Conservation (phyloP, 2,329 filamentous ascomycete genomes). For the Biscogniauxia sp. region DNA sequence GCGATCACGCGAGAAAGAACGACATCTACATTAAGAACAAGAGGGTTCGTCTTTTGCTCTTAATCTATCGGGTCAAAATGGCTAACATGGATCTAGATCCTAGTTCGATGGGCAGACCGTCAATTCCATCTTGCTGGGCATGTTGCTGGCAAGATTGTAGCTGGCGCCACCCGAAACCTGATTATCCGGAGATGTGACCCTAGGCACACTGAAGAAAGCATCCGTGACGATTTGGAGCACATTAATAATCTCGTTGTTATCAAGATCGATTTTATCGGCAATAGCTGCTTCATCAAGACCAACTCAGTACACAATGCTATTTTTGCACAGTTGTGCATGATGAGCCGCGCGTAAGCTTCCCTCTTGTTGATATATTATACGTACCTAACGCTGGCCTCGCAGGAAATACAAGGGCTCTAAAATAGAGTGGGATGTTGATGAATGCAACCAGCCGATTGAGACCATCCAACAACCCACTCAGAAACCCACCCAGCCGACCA, state of each 20-base stretch:
- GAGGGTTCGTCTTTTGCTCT: slow-evolving; percentile 49
- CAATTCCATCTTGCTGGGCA: slow-evolving; percentile 66
- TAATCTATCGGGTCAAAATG: background rate
- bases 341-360: slow-evolving; percentile 51
- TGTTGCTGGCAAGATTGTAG: slow-evolving; percentile 60
- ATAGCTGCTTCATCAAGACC: slow-evolving; percentile 66
- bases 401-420: slow-evolving; percentile 67
- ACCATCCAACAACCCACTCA: slow-evolving; percentile 9
- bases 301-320: slow-evolving; percentile 76
- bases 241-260: slow-evolving; percentile 77
- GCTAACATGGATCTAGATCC: slow-evolving; percentile 49
- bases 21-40: slow-evolving; percentile 69
- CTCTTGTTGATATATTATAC: background rate
- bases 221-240: slow-evolving; percentile 75
- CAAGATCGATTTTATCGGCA: slow-evolving; percentile 56
- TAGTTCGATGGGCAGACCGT: slow-evolving; percentile 66
- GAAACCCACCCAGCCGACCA: no score
- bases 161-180: slow-evolving; percentile 71
- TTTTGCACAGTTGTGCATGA: slow-evolving; percentile 76
- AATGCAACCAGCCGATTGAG: slow-evolving; percentile 63
- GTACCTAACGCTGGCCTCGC: slow-evolving; percentile 30
- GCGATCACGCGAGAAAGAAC: slow-evolving; percentile 60
- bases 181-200: slow-evolving; percentile 60
- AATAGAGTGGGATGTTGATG: slow-evolving; percentile 70
- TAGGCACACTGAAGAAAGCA: slow-evolving; percentile 58